phyloP scores from a whole-genome alignment of 805 yeast species.

The Candida andamanensis region DNA sequence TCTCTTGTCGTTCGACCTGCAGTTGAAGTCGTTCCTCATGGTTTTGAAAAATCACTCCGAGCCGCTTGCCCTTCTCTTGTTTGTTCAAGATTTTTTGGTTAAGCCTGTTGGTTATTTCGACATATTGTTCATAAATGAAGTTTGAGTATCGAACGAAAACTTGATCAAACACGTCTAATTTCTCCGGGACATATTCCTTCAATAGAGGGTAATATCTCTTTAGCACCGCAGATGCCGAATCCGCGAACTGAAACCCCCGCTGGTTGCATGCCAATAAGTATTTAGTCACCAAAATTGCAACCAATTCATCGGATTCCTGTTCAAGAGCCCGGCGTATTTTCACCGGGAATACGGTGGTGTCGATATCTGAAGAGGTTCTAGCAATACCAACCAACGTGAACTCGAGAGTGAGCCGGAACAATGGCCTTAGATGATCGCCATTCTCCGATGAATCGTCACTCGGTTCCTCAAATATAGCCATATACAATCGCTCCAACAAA shows the following conservation, averaged over 20 bases:
- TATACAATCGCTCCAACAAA: constrained; percentile 38
- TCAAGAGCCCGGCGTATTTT: constrained; percentile 27
- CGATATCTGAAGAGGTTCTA: constrained; percentile 38
- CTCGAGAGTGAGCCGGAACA: constrained; percentile 55
- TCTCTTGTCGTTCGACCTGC: too few species aligned
- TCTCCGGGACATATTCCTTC: constrained; percentile 22
- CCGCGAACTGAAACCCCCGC: constrained; percentile 22
- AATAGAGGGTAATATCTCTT: constrained; percentile 40
- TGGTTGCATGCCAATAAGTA: too few species aligned
- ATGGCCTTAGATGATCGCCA: too few species aligned
- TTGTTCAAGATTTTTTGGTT: constrained; percentile 16
- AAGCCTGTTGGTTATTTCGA: constrained; percentile 36
- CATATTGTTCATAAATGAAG: constrained; percentile 27
- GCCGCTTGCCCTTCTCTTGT: constrained; percentile 48
- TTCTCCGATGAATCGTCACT: constrained; percentile 45
- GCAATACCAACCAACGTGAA: constrained; percentile 55
- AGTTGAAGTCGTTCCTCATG: too few species aligned
- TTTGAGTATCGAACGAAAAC: constrained; percentile 32
- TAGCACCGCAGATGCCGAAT: constrained; percentile 39
- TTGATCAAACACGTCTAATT: constrained; percentile 27
- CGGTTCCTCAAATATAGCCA: constrained; percentile 19
- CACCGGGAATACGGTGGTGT: constrained; percentile 38
- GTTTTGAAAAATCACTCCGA: constrained; percentile 55
- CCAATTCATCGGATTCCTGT: constrained; percentile 14
- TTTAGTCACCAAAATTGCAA: constrained; percentile 22